Percentiles rank a stretch among this genome's conserved stretches.
These are phyloP conservation scores for Boletellus sp. DNA, from an alignment of 768 basidiomycete species.

Conservation along the genomic window DNA sequence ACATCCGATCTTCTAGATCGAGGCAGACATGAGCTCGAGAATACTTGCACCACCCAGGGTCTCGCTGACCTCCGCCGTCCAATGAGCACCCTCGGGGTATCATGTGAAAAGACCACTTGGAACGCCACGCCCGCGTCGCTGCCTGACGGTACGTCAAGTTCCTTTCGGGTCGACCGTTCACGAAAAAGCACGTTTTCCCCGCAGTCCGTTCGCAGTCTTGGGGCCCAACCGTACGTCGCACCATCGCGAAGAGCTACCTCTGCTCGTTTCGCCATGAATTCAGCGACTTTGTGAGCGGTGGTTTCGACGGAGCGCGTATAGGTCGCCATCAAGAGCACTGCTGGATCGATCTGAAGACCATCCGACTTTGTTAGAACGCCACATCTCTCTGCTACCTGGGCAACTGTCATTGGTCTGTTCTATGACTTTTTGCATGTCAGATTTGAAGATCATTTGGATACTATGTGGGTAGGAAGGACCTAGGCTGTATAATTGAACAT, in stretches of 20 bases:
- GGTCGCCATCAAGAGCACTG: constrained; percentile 11
- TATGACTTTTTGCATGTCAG: too few species aligned
- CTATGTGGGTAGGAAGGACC: too few species aligned
- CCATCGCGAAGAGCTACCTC: constrained; percentile 38
- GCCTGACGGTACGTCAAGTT: constrained; percentile 1
- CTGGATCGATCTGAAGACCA: too few species aligned
- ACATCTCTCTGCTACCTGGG: too few species aligned
- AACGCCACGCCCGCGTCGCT: constrained; percentile 1
- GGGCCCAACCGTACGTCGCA: constrained; percentile 31
- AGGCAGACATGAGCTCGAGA: constrained; percentile 41
- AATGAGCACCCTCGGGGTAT: neutral
- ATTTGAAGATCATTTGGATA: too few species aligned
- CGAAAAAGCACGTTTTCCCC: constrained; percentile 44
- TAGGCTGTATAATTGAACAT: too few species aligned
- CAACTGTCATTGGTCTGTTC: too few species aligned
- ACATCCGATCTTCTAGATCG: constrained; percentile 50
- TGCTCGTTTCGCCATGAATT: constrained; percentile 40
- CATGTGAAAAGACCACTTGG: neutral
- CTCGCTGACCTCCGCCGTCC: neutral
- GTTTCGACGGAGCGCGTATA: constrained; percentile 42
- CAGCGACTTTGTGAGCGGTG: constrained; percentile 39
- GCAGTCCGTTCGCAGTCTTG: neutral
- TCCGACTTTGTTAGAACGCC: too few species aligned
- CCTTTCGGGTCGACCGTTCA: constrained; percentile 41
- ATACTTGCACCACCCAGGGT: constrained; percentile 5